Evolutionary conservation across 768 basidiomycete genomes (phyloP).

Genomic region (Termitomyces sp.): DNA sequence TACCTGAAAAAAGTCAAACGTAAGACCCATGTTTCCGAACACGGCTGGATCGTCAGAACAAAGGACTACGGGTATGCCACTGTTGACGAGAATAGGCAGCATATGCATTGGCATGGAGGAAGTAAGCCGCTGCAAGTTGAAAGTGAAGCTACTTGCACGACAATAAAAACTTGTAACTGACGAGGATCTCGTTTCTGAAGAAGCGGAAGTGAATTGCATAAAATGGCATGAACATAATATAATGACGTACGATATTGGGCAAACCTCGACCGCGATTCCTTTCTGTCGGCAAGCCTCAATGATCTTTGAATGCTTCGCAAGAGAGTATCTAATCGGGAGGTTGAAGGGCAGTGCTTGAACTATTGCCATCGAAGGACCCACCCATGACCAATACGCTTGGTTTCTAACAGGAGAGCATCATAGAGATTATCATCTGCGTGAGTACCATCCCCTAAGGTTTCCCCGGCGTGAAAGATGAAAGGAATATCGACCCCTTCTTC

Average conservation of each 20-base stretch:
- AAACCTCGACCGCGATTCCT: slow-evolving; percentile 66
- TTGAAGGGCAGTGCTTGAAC: not conserved
- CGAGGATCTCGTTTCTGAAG: slow-evolving; percentile 67
- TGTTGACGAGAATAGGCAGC: slow-evolving; percentile 60
- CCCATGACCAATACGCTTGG: slow-evolving; percentile 83
- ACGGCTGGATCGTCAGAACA: slow-evolving; percentile 73
- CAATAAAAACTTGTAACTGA: slow-evolving; percentile 15
- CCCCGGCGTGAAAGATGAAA: slow-evolving; percentile 77
- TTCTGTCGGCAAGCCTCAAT: slow-evolving; percentile 61
- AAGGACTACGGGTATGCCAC: slow-evolving; percentile 67
- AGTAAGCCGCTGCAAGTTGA: slow-evolving; percentile 49
- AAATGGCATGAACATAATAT: not conserved
- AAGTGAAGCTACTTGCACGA: not conserved
- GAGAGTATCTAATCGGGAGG: slow-evolving; percentile 46
- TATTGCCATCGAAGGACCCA: slow-evolving; percentile 18
- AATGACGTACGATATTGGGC: slow-evolving; percentile 69
- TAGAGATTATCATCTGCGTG: slow-evolving; percentile 68
- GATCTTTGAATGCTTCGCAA: slow-evolving; percentile 72
- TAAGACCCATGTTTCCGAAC: slow-evolving; percentile 75
- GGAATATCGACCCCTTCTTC: slow-evolving; percentile 62
- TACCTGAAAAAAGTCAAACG: slow-evolving; percentile 77
- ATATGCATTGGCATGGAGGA: slow-evolving; percentile 81
- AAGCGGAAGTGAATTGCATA: not conserved
- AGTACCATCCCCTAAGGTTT: slow-evolving; percentile 74
- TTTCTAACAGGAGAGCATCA: slow-evolving; percentile 73